Base-by-base conservation (phyloP, 1,284 basidiomycete genomes). In the Boletus putidus region DNA sequence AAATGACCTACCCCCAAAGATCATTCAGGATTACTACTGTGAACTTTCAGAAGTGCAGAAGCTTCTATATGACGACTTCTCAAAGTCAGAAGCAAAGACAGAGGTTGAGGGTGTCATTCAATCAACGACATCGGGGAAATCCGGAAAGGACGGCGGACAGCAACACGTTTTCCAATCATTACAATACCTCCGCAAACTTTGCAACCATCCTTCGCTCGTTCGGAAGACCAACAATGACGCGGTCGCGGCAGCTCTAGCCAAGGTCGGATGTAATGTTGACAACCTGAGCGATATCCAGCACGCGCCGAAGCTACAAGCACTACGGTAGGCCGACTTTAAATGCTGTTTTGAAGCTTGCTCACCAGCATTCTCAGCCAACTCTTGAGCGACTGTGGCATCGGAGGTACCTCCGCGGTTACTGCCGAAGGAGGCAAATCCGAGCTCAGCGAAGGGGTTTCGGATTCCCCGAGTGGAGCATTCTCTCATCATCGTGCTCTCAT, bases 11-110 rank as follows among this genome's bases (percentile, higher is more conserved):
- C 97, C 97, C 1, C 97, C 97, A 4, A 99, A 99, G 79, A 99
- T 99, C 74, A 99, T 99, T 63, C 97, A 99, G 76, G 97, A 99
- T 73, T 98, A 99, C 75, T 97, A 98, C 71, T 98, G 96, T 80
- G 96, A 99, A 70, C 82, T 99, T 4, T 98, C 96, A 0, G 90
- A 94, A 18, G 75, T 99, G 53, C 96, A 99, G 78, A 94, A 94
- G 76, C 81, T 88, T 67, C 82, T 98, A 20, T 98, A 98, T 73
- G 96, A 98, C 70, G 90, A 96, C 69, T 97, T 95, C 69, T 87
- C 91, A 2, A 85, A 86, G 70, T 96, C 94, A 1, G 84, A 87
- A 64, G 93, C 87, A 27, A 84, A 78, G 57, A 73, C 80, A 39
- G 81, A 86, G 40, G 89, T 82, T 2, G 86, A 90, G 59, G 84